Percentiles rank a stretch among this genome's conserved stretches.
Conservation (phyloP, 2,329 filamentous ascomycete species). For the Trichoderma harzianum region DNA sequence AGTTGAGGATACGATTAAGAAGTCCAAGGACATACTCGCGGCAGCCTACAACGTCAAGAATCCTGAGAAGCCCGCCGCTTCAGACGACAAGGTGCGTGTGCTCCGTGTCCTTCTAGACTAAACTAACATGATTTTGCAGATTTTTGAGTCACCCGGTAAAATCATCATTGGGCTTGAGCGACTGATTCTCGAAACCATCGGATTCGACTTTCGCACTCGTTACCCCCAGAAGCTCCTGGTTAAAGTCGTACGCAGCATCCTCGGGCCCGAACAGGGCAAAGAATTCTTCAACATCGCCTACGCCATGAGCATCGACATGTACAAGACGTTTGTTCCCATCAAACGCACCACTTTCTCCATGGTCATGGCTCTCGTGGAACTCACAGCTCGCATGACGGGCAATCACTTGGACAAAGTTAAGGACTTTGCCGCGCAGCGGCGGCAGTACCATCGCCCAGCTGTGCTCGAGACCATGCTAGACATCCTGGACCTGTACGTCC, state of each 20-base stretch:
- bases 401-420: slow-evolving; percentile 49
- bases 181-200: slow-evolving; percentile 85
- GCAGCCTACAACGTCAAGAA: slow-evolving; percentile 83
- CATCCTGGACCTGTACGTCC: slow-evolving; percentile 86
- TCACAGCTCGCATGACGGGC: slow-evolving; percentile 67
- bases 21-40: slow-evolving; percentile 87
- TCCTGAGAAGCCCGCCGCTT: slow-evolving; percentile 62
- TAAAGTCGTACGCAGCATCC: slow-evolving; percentile 67
- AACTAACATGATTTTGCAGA: slow-evolving; percentile 41
- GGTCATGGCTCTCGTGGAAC: slow-evolving; percentile 76
- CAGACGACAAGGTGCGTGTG: slow-evolving; percentile 72
- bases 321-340: slow-evolving; percentile 87
- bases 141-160: slow-evolving; percentile 76
- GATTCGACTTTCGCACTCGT: slow-evolving; percentile 89
- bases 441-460: slow-evolving; percentile 45
- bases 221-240: slow-evolving; percentile 82
- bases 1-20: slow-evolving; percentile 96
- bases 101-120: background rate
- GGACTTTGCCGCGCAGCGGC: slow-evolving; percentile 48
- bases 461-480: slow-evolving; percentile 81
- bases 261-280: slow-evolving; percentile 42
- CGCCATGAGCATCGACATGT: slow-evolving; percentile 81
- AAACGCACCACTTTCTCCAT: slow-evolving; percentile 87
- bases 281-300: slow-evolving; percentile 68
- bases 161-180: slow-evolving; percentile 86